Evolutionary conservation across 2,329 filamentous ascomycete species (phyloP).

Genomic region (Fusarium albidum): DNA sequence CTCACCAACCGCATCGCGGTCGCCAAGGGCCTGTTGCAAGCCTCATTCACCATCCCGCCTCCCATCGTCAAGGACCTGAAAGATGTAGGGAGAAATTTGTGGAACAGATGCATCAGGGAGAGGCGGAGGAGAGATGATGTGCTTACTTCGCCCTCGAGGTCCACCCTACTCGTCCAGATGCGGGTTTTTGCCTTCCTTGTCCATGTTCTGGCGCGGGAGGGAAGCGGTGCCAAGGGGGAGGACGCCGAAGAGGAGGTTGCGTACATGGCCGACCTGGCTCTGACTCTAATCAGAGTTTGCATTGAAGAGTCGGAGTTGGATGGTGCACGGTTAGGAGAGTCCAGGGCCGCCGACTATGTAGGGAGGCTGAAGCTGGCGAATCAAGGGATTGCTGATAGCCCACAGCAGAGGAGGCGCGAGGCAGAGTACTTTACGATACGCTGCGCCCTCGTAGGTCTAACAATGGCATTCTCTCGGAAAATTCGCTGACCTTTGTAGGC

Average conservation of each 20-base stretch:
- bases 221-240: conserved; percentile 34
- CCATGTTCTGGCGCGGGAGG: conserved; percentile 64
- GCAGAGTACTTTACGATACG: conserved; percentile 73
- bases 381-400: not conserved
- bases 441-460: conserved; percentile 66
- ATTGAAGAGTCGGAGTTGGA: conserved; percentile 63
- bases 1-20: conserved; percentile 40
- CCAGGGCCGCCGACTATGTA: conserved; percentile 68
- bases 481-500: conserved; percentile 57
- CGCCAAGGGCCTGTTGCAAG: conserved; percentile 25
- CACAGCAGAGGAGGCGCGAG: conserved; percentile 49
- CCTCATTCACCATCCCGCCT: not conserved
- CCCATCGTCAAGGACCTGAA: conserved; percentile 58
- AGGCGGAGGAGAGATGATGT: conserved; percentile 39
- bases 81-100: conserved; percentile 64
- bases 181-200: conserved; percentile 72
- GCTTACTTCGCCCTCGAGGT: conserved; percentile 28
- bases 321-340: conserved; percentile 67
- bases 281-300: conserved; percentile 68
- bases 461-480: not conserved
- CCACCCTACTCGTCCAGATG: conserved; percentile 48
- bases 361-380: conserved; percentile 28
- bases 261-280: conserved; percentile 70
- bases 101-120: conserved; percentile 71
- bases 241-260: conserved; percentile 50